Evolutionary conservation across 106 monocot genomes (phyloP), one percentile per base, ranked within the genome.

Genomic region (Vanilla planifolia): DNA sequence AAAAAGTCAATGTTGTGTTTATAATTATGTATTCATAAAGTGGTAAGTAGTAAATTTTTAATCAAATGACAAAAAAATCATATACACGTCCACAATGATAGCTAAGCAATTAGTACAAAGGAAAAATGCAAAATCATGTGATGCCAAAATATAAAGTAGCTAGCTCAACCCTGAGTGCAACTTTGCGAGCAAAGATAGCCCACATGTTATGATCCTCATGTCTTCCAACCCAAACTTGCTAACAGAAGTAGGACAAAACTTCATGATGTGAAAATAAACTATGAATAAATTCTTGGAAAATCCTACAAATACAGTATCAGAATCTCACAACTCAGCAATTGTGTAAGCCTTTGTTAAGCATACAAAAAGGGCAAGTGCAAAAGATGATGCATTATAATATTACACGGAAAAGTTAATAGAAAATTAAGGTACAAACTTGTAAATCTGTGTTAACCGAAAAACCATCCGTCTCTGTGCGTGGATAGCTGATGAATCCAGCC

Each of bases 401-500:
- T 24, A 30, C 30, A 42, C 13, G 22, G 37, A 16, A 33, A 14
- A 43, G 27, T 36, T 60, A 34, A 56, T 6, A 17, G 27, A 21
- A 9, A 56, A 24, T 27, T 7, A 8, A 55, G 68, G 60, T 58
- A 85, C 81, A 25, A 21, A 94, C 94, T 55, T 80, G 72, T 60
- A 96, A 64, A 48, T 96, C 78, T 24, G 83, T 88, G 63, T 91
- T 96, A 47, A 56, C 64, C 7, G 91, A 96, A 70, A 96, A 96
- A 59, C 65, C 76, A 68, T 96, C 96, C 22, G 96, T 96, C 56
- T 96, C 96, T 40, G 96, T 96, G 59, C 96, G 86, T 67, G 96
- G 96, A 74, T 96, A 96, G 71, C 96, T 96, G 37, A 96, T 91
- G 71, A 81, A 91, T 57, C 96, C 96, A 75, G 96, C 87, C 74